Conservation (phyloP, 371 early-diverging fungal genomes). For the Mortierella sp. region DNA sequence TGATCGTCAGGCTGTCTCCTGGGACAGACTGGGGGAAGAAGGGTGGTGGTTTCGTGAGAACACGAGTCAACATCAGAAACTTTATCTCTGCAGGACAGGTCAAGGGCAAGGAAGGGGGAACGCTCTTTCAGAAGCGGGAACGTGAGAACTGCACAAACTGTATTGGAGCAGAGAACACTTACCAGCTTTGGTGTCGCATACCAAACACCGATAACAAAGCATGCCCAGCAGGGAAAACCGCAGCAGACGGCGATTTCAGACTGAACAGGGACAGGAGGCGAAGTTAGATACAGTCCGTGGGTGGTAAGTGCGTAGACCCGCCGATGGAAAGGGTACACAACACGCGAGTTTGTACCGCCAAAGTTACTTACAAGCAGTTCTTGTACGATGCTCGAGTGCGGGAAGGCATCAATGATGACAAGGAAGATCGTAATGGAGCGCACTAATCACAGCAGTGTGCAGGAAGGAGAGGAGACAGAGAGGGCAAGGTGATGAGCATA, state of each 20-base stretch:
- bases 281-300: no score
- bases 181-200: slow-evolving; percentile 54
- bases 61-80: no score
- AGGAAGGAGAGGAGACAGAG: not conserved
- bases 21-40: slow-evolving; percentile 46
- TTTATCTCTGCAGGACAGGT: no score
- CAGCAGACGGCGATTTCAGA: slow-evolving; percentile 53
- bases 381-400: slow-evolving; percentile 45
- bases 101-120: no score
- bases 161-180: not conserved
- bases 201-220: slow-evolving; percentile 52
- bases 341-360: not conserved
- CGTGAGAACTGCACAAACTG: no score
- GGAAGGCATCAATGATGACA: slow-evolving; percentile 53
- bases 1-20: slow-evolving; percentile 37
- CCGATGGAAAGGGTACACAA: not conserved
- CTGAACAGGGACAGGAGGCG: slow-evolving; percentile 6
- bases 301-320: no score
- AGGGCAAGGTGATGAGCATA: no score
- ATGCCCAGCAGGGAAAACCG: slow-evolving; percentile 53
- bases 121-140: no score
- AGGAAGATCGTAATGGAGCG: slow-evolving; percentile 48
- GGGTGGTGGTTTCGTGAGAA: not conserved
- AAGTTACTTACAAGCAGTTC: slow-evolving; percentile 42
- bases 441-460: slow-evolving; percentile 14